Base-by-base conservation (phyloP, 345 rosid species). In the Cochlearia excelsa region DNA sequence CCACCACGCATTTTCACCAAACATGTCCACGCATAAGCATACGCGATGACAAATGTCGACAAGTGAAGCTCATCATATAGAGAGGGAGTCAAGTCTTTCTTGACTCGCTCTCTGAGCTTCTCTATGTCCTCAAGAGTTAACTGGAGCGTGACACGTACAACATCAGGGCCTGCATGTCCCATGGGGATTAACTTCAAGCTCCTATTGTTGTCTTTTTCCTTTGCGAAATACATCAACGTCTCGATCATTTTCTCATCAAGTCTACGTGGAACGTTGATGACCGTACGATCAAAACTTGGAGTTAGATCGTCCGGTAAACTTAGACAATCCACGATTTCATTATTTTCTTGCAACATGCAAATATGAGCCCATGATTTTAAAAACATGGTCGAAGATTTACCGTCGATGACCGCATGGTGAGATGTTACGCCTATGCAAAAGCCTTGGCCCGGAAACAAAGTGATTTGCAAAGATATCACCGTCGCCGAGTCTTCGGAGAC, bases 321-420 rank as follows among this genome's bases (percentile, higher is more conserved):
- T 5, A 5, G 23, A 16, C 23, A 2, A 4, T 31, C 56, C 30
- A 8, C 7, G 0, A 38, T 8, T 2, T 16, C 23, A 16, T 16
- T 16, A 16, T 26, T 9, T 2, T 53, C 23, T 35, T 52, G 53
- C 30, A 46, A 56, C 3, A 37, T 56, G 38, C 71, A 72, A 0
- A 11, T 4, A 28, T 69, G 10, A 4, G 77, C 73, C 79, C 79
- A 75, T 1, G 71, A 62, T 57, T 75, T 78, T 35, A 71, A 46
- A 16, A 78, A 75, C 54, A 26, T 38, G 38, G 72, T 52, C 6
- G 73, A 2, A 0, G 68, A 60, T 61, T 57, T 52, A 0, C 81
- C 81, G 11, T 78, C 81, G 3, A 65, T 39, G 61, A 68, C 66
- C 7, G 50, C 59, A n/a, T 75, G 79, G 61, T 78, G 77, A 16